phyloP scores from a whole-genome alignment of 805 yeast species.

The Sporopachydermia lactativora region DNA sequence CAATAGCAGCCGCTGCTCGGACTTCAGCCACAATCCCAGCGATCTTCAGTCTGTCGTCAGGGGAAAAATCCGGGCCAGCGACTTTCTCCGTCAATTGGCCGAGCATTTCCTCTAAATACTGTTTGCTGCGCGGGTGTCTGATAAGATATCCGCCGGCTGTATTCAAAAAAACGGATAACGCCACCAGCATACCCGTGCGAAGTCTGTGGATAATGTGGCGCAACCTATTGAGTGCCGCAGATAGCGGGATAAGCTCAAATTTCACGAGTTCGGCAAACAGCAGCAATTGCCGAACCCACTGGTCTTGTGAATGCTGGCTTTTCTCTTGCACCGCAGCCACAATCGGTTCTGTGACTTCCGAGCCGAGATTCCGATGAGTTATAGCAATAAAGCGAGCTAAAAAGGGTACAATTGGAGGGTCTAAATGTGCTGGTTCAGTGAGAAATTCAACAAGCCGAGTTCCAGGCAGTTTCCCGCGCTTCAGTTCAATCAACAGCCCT shows the following conservation, averaged over 20 bases:
- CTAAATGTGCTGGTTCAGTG: not conserved
- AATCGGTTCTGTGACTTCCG: slow-evolving; percentile 37
- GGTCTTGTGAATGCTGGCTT: not conserved
- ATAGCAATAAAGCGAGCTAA: slow-evolving; percentile 61
- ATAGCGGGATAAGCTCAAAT: slow-evolving; percentile 59
- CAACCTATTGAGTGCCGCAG: slow-evolving; percentile 59
- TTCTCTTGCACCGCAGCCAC: slow-evolving; percentile 38
- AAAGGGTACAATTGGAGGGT: slow-evolving; percentile 18
- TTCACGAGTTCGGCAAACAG: slow-evolving; percentile 64
- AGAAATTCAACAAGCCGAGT: not conserved
- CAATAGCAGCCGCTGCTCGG: too few relatives aligned
- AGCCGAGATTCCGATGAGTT: slow-evolving; percentile 33
- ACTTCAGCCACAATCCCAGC: too few relatives aligned
- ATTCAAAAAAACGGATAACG: slow-evolving; percentile 58
- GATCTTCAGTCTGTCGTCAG: slow-evolving; percentile 44
- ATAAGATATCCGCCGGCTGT: slow-evolving; percentile 54
- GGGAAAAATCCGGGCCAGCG: slow-evolving; percentile 32
- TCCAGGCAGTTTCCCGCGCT: not conserved
- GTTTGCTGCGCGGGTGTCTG: slow-evolving; percentile 38
- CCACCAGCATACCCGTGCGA: slow-evolving; percentile 47
- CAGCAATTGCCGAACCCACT: not conserved
- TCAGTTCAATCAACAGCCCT: not conserved
- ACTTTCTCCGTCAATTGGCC: slow-evolving; percentile 35
- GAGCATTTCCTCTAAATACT: slow-evolving; percentile 50
- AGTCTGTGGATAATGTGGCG: slow-evolving; percentile 41